These are phyloP conservation scores for Macroventuria anomochaeta DNA, from an alignment of 2,329 filamentous ascomycete species.

Conservation along the genomic window DNA sequence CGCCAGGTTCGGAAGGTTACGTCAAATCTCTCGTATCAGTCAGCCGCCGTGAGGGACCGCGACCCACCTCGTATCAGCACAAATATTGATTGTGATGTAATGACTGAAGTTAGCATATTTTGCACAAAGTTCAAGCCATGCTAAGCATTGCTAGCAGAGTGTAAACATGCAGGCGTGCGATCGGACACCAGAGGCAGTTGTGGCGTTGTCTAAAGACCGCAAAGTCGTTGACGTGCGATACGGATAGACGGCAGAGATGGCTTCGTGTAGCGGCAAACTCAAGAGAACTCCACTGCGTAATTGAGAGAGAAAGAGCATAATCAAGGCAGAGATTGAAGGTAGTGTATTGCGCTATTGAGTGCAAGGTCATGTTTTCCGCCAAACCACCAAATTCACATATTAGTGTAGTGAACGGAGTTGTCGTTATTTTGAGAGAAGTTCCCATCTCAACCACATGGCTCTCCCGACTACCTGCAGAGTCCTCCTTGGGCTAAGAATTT, in stretches of 20 bases:
- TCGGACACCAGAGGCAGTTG: neutral
- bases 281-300: no score
- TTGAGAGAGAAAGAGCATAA: no score
- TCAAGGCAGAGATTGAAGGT: neutral
- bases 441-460: no score
- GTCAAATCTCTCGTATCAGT: conserved; percentile 4
- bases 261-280: neutral
- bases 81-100: conserved; percentile 3
- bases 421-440: no score
- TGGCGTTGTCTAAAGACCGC: neutral
- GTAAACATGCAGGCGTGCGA: neutral
- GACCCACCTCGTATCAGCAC: conserved; percentile 12
- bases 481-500: no score
- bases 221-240: neutral
- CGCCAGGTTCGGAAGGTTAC: neutral
- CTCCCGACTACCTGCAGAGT: no score
- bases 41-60: neutral
- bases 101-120: neutral
- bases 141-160: neutral
- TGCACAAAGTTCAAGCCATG: neutral
- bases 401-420: no score
- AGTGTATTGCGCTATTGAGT: no score
- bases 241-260: neutral
- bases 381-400: no score
- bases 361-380: no score